Evolutionary conservation across 2,329 filamentous ascomycete genomes (phyloP).

Genomic region (Triangularia verruculosa): DNA sequence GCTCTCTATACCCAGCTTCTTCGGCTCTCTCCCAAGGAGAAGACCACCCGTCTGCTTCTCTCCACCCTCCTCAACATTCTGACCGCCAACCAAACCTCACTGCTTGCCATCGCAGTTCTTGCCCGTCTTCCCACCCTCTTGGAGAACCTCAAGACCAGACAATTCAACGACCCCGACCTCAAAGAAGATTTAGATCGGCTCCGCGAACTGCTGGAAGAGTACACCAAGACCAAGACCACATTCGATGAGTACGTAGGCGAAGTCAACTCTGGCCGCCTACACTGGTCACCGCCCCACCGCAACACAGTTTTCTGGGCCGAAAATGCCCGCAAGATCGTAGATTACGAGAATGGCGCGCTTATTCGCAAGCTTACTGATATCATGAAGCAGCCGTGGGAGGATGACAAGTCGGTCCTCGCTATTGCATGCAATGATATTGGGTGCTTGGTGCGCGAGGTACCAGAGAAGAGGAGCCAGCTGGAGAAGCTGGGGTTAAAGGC

Average conservation of each 20-base stretch:
- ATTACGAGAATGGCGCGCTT: conserved; percentile 75
- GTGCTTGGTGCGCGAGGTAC: conserved; percentile 82
- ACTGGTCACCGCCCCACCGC: conserved; percentile 89
- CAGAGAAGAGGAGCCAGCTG: conserved; percentile 74
- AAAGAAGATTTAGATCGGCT: conserved; percentile 60
- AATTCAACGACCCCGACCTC: conserved; percentile 63
- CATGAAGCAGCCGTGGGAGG: conserved; percentile 68
- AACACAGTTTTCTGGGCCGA: conserved; percentile 87
- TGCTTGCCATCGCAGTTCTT: conserved; percentile 81
- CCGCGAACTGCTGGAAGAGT: conserved; percentile 63
- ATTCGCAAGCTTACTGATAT: conserved; percentile 83
- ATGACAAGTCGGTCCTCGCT: conserved; percentile 82
- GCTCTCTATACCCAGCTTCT: conserved; percentile 90
- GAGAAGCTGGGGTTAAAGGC: conserved; percentile 84
- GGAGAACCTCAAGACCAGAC: conserved; percentile 59
- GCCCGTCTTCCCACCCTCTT: conserved; percentile 72
- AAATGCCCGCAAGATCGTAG: conserved; percentile 82
- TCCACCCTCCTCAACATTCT: conserved; percentile 89
- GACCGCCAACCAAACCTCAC: conserved; percentile 62
- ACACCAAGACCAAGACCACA: conserved; percentile 69
- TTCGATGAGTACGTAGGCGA: conserved; percentile 90
- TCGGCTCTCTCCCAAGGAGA: conserved; percentile 92
- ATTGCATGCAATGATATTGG: conserved; percentile 93
- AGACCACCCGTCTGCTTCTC: conserved; percentile 88
- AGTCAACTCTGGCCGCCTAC: conserved; percentile 78